phyloP scores from a whole-genome alignment of 2,329 filamentous ascomycete species.

The Allantophomopsis cytisporea region DNA sequence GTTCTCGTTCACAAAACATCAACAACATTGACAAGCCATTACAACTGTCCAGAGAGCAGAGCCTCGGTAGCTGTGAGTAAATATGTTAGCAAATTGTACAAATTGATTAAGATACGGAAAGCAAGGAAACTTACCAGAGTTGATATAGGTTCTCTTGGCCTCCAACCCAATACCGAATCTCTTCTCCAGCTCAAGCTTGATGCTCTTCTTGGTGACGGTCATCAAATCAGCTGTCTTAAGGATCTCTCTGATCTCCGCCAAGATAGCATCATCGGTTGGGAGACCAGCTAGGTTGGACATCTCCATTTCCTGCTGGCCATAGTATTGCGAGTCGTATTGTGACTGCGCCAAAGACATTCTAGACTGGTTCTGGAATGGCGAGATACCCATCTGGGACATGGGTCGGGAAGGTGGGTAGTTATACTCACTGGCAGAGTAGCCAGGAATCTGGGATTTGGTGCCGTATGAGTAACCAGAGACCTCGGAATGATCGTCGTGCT shows the following conservation, averaged over 20 bases:
- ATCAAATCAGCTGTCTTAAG: conserved; percentile 86
- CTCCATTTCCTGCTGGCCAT: conserved; percentile 53
- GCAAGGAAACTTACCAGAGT: conserved; percentile 54
- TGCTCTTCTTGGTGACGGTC: conserved; percentile 96
- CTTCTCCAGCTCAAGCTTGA: conserved; percentile 85
- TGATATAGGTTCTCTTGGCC: conserved; percentile 83
- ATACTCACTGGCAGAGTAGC: conserved; percentile 49
- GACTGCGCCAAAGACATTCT: conserved; percentile 73
- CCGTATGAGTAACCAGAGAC: conserved; percentile 89
- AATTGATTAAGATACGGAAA: not conserved
- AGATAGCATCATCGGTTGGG: conserved; percentile 76
- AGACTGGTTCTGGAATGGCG: conserved; percentile 26
- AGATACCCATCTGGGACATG: conserved; percentile 22
- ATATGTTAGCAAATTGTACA: conserved; percentile 16
- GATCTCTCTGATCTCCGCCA: conserved; percentile 92
- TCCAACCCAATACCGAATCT: conserved; percentile 82
- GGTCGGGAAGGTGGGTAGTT: conserved; percentile 41
- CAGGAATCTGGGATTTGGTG: conserved; percentile 58
- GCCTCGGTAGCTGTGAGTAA: conserved; percentile 54
- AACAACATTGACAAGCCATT: conserved; percentile 9
- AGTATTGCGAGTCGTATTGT: conserved; percentile 38
- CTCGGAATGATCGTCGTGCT: conserved; percentile 70
- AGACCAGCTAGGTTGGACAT: conserved; percentile 59
- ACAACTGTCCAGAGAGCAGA: conserved; percentile 64
- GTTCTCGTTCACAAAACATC: too few relatives aligned